Evolutionary conservation across 768 basidiomycete genomes (phyloP).

Genomic region (Leccinellum luteum): DNA sequence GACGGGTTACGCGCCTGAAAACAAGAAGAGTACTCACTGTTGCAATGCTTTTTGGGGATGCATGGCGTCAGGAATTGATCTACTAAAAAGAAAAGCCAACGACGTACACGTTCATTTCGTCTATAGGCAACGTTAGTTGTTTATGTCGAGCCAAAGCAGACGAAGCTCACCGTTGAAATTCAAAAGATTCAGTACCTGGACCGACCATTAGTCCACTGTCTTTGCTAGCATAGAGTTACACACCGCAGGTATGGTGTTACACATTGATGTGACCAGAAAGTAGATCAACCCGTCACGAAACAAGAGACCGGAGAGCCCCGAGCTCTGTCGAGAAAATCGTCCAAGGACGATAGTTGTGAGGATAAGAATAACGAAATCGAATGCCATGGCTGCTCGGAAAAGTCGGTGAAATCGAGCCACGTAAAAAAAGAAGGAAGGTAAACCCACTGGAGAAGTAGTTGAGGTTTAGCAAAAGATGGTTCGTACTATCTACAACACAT

Average conservation of each 20-base stretch:
- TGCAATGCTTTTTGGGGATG: conserved; percentile 15
- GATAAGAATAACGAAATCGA: conserved; percentile 59
- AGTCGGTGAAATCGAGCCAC: not conserved
- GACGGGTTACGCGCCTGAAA: not conserved
- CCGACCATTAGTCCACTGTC: not conserved
- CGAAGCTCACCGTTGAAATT: conserved; percentile 23
- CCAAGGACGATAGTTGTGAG: conserved; percentile 55
- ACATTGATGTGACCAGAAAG: conserved; percentile 62
- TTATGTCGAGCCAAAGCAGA: not conserved
- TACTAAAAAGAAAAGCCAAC: not conserved
- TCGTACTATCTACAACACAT: conserved; percentile 54
- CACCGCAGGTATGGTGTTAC: conserved; percentile 68
- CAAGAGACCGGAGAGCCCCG: conserved; percentile 60
- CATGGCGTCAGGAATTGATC: conserved; percentile 2
- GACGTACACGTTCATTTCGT: conserved; percentile 29
- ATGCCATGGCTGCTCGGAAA: conserved; percentile 55
- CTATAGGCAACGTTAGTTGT: conserved; percentile 6
- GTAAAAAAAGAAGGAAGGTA: not conserved
- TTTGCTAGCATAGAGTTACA: conserved; percentile 17
- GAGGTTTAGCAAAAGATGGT: conserved; percentile 55
- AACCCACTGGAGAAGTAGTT: conserved; percentile 70
- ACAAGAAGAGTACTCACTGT: conserved; percentile 14
- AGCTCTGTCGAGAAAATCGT: conserved; percentile 45
- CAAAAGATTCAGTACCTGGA: conserved; percentile 25
- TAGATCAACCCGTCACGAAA: conserved; percentile 74